These are phyloP conservation scores for Boletus rufocinnamomeus DNA, from an alignment of 768 basidiomycete species.

Conservation along the genomic window DNA sequence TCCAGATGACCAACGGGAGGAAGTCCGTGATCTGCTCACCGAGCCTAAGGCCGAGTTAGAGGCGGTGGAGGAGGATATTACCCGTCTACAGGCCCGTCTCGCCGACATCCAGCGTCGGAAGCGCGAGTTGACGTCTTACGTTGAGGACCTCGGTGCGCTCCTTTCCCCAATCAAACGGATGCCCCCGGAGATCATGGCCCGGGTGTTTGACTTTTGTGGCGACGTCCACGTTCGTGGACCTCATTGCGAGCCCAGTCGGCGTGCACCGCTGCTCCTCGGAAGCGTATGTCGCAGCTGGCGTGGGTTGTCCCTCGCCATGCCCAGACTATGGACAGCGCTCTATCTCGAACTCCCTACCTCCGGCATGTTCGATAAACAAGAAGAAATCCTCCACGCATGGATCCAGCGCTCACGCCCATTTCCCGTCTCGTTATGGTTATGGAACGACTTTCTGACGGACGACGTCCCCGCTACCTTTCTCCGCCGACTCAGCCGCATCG, in stretches of 20 bases:
- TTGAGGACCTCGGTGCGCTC: slow-evolving; percentile 37
- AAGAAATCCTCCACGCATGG: slow-evolving; percentile 30
- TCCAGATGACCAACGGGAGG: slow-evolving; percentile 30
- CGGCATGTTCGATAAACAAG: slow-evolving; percentile 25
- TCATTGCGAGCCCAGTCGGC: slow-evolving; percentile 33
- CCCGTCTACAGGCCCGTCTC: slow-evolving; percentile 32
- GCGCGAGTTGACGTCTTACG: slow-evolving; percentile 30
- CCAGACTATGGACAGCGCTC: slow-evolving; percentile 34
- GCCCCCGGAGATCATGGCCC: slow-evolving; percentile 37
- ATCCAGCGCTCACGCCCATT: slow-evolving; percentile 30
- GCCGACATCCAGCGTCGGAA: slow-evolving; percentile 32
- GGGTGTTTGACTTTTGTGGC: slow-evolving; percentile 36
- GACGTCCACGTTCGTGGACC: slow-evolving; percentile 30
- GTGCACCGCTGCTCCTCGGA: slow-evolving; percentile 32
- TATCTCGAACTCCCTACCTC: slow-evolving; percentile 33
- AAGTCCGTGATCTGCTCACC: slow-evolving; percentile 26
- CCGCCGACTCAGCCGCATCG: slow-evolving; percentile 20
- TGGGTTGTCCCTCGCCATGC: slow-evolving; percentile 28
- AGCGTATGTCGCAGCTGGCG: slow-evolving; percentile 35
- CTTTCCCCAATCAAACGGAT: slow-evolving; percentile 36
- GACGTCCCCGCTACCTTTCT: slow-evolving; percentile 32
- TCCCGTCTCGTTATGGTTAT: slow-evolving; percentile 31
- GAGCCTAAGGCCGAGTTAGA: slow-evolving; percentile 32
- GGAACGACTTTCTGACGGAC: slow-evolving; percentile 37
- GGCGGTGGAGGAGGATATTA: slow-evolving; percentile 29